Conservation (phyloP, 257 asterid genomes). For the Gardenia jasminoides region DNA sequence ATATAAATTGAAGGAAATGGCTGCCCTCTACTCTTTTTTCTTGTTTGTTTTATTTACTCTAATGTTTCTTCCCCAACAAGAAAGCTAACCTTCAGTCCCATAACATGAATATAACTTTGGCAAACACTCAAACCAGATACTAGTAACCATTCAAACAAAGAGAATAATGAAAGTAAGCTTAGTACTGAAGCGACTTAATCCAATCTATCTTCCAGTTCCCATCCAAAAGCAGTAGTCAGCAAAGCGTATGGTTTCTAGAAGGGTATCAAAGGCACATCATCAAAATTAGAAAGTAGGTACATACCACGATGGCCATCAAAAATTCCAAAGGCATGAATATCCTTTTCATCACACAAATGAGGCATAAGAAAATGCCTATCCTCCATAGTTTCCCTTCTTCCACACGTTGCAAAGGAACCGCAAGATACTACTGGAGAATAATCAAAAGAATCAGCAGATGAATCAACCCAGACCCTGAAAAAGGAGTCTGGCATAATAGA, state of each 20-base stretch:
- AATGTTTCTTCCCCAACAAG: not conserved
- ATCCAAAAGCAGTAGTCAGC: too few relatives aligned
- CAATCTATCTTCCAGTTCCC: not conserved
- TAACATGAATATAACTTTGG: not conserved
- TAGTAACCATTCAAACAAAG: not conserved
- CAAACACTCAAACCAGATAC: not conserved
- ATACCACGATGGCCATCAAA: slow-evolving; percentile 99
- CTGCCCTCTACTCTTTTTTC: too few relatives aligned
- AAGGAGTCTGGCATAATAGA: slow-evolving; percentile 37
- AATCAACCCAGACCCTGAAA: slow-evolving; percentile 34
- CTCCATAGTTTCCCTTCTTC: slow-evolving; percentile 97
- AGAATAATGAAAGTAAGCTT: not conserved
- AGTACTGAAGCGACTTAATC: not conserved
- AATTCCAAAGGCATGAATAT: slow-evolving; percentile 74
- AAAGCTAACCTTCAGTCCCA: not conserved
- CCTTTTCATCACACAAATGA: slow-evolving; percentile 42
- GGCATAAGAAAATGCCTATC: slow-evolving; percentile 78
- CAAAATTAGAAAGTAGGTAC: slow-evolving; percentile 19
- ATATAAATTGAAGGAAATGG: not conserved
- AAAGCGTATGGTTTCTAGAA: not conserved
- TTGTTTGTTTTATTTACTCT: not conserved
- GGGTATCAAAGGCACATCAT: not conserved
- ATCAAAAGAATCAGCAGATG: slow-evolving; percentile 37
- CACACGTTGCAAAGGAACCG: slow-evolving; percentile 91
- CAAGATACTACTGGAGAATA: slow-evolving; percentile 75